Base-by-base conservation (phyloP, 106 monocot genomes). In the Iris macrosiphon region DNA sequence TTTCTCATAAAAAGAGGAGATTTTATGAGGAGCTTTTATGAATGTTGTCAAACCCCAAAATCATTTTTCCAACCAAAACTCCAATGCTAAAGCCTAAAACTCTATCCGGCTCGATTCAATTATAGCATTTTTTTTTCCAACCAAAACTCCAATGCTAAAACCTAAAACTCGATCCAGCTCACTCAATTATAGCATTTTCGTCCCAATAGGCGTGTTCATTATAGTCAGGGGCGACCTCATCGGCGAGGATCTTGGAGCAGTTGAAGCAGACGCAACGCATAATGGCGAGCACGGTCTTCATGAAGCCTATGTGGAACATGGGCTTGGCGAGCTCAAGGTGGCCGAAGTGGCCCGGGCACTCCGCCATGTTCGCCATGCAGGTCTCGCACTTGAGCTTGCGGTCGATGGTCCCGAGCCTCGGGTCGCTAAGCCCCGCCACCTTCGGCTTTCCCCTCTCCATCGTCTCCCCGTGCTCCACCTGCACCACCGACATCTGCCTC, bases 241-340 rank as follows among this genome's bases (percentile, higher is more conserved):
- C 85, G 0, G 89, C 94, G 30, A 95, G 94, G 25, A 95, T 85
- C 77, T 82, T 96, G 47, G 95, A 96, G 74, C 95, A 96, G 56
- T 90, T 89, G 74, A 96, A 90, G 76, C 95, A 96, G 38, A 96
- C 95, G 29, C 89, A 96, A 0, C 95, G 79, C 95, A 89, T 90
- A 38, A 96, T 90, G 10, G 95, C 75, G 16, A 96, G 82, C n/a
- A 96, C 95, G 12, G 95, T 96, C 86, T 90, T 96, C 60, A 96
- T 60, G 48, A 96, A 96, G 0, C 95, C 95, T 40, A 96, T 90
- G 47, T 96, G 95, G 56, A 65, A 96, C 95, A 96, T 96, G 20
- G 95, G 95, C 63, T 90, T 96, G n/a, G 89, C 95, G 15, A 96
- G 95, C 74, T 96, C 95, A 9, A 96, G 79, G 66, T 96, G 95